Base-by-base conservation (phyloP, 805 yeast genomes). In the Torulaspora indica region DNA sequence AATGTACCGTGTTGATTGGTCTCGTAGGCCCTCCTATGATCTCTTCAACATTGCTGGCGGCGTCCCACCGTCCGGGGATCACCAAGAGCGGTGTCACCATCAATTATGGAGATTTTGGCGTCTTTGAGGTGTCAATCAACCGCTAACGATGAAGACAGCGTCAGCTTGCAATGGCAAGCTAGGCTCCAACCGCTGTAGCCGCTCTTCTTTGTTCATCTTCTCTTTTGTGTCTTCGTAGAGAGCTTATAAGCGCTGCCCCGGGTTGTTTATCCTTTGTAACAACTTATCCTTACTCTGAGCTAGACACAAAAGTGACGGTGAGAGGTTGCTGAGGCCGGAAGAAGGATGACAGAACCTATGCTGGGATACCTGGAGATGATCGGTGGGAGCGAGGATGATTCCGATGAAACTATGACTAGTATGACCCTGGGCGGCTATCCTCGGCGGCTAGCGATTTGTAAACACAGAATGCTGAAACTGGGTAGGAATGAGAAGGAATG, bases 401-500 rank as follows among this genome's bases (percentile, higher is more conserved):
- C 32, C 1, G 34, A 35, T 17, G 44, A 35, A 12, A 18, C 42
- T 15, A 18, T 35, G 22, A 14, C 42, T 9, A 39, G 43, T 22
- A 23, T 33, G 30, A 18, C 40, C 13, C 38, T 45, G 31, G 43
- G 47, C 40, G 49, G 53, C 47, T 49, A 40, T 38, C 40, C 37
- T 15, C 47, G 35, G 32, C 29, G 34, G 18, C 24, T 35, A 29
- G 35, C 35, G 14, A 47, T 58, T 8, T 53, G 46, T 6, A 67
- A 62, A 43, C 70, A 69, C 46, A 51, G 63, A 17, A 50, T 68
- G 3, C 31, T 74, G 3, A 68, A 68, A 30, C 53, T 77, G 25
- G 83, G 83, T 1, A 64, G 83, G 30, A 59, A 61, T 18, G 46
- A 43, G 1, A 47, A 53, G 5, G 67, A 64, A 22, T 59, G 64